Base-by-base conservation (phyloP, 352 stramenopile species). In the Phytophthora megakarya region DNA sequence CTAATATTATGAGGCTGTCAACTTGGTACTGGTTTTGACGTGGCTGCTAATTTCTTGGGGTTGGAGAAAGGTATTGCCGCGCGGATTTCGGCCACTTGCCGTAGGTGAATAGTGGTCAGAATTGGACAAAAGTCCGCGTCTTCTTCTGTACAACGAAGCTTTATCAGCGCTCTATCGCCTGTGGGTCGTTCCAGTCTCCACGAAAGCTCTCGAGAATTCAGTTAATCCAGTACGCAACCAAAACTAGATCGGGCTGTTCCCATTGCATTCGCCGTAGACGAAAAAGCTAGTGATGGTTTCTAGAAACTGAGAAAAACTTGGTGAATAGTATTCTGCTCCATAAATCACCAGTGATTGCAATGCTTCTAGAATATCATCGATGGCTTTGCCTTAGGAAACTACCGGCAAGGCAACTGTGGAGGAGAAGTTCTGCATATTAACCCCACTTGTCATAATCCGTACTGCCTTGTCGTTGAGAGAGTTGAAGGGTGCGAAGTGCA, bases 341-440 rank as follows among this genome's bases (percentile, higher is more conserved):
- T 42, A 53, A 1, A 18, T 38, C 19, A 18, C 28, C 18, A 65
- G 40, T 11, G 35, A 28, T 11, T 38, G 38, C 7, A 56, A 13
- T 18, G 56, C 38, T 3, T 56, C 56, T 6, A 58, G n/a, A n/a
- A n/a, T n/a, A n/a, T n/a, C n/a, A n/a, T n/a, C n/a, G n/a, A n/a
- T n/a, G n/a, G n/a, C n/a, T 28, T 16, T 22, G 5, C 19, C 22
- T 18, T 8, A 8, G 3, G 40, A 22, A 25, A 22, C n/a, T 8
- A 33, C 42, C 13, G 44, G 26, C n/a, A n/a, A n/a, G n/a, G n/a
- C 3, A 46, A 40, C 42, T 10, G 54, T 25, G n/a, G 22, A 42
- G 3, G 44, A 62, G 13, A 62, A 54, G 21, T 58, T 65, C 30
- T 45, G 23, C 35, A 65, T 52, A 43, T 58, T n/a, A n/a, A n/a